Percentiles rank a stretch among this genome's conserved stretches.
These are phyloP conservation scores for Trametopsis cervina DNA, from an alignment of 768 basidiomycete genomes.

Conservation along the genomic window DNA sequence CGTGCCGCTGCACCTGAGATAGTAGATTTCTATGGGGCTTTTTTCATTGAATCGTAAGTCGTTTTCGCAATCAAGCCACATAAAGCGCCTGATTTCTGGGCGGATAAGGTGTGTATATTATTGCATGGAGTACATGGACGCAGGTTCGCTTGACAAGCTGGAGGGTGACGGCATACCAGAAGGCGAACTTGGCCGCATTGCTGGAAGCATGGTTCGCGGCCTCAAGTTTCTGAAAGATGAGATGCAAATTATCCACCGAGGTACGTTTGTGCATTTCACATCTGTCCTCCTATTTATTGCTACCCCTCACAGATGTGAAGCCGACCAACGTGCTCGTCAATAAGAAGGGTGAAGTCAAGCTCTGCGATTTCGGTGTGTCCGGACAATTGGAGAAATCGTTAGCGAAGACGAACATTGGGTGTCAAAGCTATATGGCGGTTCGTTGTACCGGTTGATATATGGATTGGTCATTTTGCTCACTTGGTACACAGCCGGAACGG, in stretches of 20 bases:
- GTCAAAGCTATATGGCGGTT: slow-evolving; percentile 98
- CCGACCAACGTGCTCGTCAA: slow-evolving; percentile 94
- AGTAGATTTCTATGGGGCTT: slow-evolving; percentile 98
- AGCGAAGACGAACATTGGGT: slow-evolving; percentile 98
- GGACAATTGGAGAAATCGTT: slow-evolving; percentile 94
- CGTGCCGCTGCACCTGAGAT: slow-evolving; percentile 87
- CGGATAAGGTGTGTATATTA: slow-evolving; percentile 72
- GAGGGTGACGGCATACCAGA: slow-evolving; percentile 50
- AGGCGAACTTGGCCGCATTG: slow-evolving; percentile 75
- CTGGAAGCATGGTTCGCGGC: slow-evolving; percentile 77
- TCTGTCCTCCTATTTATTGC: no score
- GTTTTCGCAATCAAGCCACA: background rate
- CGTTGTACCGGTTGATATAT: slow-evolving; percentile 24
- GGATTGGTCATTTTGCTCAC: background rate
- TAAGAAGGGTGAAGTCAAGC: slow-evolving; percentile 80
- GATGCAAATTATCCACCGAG: slow-evolving; percentile 78
- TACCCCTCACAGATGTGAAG: slow-evolving; percentile 82
- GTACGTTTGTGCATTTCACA: slow-evolving; percentile 27
- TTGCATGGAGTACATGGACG: slow-evolving; percentile 99
- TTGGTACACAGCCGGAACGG: slow-evolving; percentile 69
- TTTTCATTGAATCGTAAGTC: slow-evolving; percentile 90
- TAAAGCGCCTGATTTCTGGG: background rate
- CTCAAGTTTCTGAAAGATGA: slow-evolving; percentile 94
- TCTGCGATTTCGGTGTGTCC: slow-evolving; percentile 99
- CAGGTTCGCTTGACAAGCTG: slow-evolving; percentile 89